These are phyloP conservation scores for Quercus phellos DNA, from an alignment of 331 rosid species.

Conservation along the genomic window DNA sequence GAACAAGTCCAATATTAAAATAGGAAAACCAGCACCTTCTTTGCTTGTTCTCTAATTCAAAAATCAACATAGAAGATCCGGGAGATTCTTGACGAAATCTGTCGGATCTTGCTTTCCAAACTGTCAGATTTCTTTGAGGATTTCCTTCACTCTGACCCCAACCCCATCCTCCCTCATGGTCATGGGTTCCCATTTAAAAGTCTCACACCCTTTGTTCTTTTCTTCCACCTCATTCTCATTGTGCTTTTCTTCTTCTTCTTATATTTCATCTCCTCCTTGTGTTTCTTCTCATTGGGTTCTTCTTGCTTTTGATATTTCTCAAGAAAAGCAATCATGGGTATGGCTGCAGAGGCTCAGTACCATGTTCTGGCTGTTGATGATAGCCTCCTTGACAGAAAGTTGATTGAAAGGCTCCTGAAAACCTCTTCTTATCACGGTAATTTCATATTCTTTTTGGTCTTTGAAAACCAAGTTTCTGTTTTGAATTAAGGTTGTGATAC, in stretches of 20 bases:
- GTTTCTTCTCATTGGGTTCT: background rate
- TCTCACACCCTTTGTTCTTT: conserved; percentile 21
- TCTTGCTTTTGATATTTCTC: background rate
- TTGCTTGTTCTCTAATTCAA: conserved; percentile 46
- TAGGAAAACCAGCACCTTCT: conserved; percentile 36
- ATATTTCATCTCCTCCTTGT: background rate
- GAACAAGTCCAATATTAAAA: conserved; percentile 13
- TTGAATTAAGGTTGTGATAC: no score
- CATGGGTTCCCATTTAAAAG: conserved; percentile 47
- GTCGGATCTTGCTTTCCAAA: conserved; percentile 65
- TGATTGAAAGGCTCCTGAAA: conserved; percentile 82
- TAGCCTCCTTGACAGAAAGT: conserved; percentile 60
- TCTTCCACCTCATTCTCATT: background rate
- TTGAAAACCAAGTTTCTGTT: no score
- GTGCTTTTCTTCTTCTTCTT: background rate
- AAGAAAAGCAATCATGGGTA: conserved; percentile 35
- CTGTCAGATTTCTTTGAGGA: conserved; percentile 59
- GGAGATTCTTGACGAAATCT: conserved; percentile 68
- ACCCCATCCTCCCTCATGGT: background rate
- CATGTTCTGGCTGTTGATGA: conserved; percentile 96
- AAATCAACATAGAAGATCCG: conserved; percentile 53
- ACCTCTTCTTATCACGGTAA: conserved; percentile 83
- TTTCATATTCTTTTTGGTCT: background rate
- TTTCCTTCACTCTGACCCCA: conserved; percentile 33
- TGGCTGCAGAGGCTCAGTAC: conserved; percentile 47